A percentile compares a stretch with the other conserved stretches of the same genome.
Conservation (phyloP, 192 early-diverging fungal species). For the Backusella macrospora region DNA sequence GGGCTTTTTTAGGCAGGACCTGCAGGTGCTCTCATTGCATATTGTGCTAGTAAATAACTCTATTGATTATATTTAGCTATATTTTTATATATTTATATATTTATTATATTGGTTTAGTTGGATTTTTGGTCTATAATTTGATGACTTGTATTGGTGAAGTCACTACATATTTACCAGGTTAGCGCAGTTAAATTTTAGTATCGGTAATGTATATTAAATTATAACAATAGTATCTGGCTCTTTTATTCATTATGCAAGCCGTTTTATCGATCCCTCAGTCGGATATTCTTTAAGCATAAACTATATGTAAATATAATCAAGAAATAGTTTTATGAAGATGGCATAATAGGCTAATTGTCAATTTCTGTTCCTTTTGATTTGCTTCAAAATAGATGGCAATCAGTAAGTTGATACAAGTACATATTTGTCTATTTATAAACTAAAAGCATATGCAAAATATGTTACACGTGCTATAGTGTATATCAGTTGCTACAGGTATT, state of each 20-base stretch:
- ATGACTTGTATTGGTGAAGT: neutral
- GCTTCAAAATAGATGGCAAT: constrained; percentile 1
- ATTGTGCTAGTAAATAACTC: constrained; percentile 36
- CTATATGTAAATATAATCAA: constrained; percentile 51
- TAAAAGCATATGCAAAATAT: neutral
- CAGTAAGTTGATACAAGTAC: neutral
- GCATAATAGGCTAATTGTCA: no score
- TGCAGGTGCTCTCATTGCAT: constrained; percentile 71
- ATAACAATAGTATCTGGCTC: constrained; percentile 64
- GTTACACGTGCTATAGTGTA: neutral
- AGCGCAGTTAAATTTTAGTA: neutral
- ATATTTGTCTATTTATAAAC: neutral
- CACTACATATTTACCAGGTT: neutral
- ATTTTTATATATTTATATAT: neutral
- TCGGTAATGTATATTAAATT: neutral
- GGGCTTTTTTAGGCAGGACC: constrained; percentile 60
- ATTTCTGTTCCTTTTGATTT: neutral
- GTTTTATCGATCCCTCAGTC: constrained; percentile 79
- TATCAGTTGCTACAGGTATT: constrained; percentile 28
- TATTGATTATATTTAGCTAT: neutral
- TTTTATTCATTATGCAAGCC: constrained; percentile 71
- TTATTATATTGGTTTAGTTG: neutral
- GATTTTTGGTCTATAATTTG: neutral
- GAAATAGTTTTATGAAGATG: neutral
- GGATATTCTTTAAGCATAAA: constrained; percentile 74